phyloP scores from a whole-genome alignment of 495 filamentous ascomycete genomes.

The Umbilicaria muhlenbergii region DNA sequence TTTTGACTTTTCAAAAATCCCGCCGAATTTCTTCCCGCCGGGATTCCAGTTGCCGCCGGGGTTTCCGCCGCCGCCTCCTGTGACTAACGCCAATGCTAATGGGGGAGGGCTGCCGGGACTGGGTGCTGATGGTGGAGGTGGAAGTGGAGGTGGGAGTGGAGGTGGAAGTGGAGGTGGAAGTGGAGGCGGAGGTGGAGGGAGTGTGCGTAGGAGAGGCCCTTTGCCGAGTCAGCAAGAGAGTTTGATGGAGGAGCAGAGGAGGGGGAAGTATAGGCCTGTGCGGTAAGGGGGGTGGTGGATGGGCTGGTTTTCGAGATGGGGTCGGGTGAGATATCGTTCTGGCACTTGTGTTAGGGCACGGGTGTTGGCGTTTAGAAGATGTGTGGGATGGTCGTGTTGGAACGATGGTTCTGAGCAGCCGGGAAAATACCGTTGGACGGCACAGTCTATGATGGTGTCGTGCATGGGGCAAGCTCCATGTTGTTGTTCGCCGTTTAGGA shows the following conservation, averaged over 20 bases:
- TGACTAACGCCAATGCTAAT: constrained; percentile 5
- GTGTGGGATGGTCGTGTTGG: no score
- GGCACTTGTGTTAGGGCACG: no score
- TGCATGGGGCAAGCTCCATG: no score
- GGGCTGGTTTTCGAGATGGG: no score
- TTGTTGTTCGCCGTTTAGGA: no score
- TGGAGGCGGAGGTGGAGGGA: constrained; percentile 19
- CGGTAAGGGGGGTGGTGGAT: constrained; percentile 19
- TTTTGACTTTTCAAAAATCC: constrained; percentile 55
- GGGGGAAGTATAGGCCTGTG: constrained; percentile 42
- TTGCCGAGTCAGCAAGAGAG: constrained; percentile 75
- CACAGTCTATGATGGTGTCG: no score
- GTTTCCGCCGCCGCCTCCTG: constrained; percentile 10
- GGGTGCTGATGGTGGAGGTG: constrained; percentile 20
- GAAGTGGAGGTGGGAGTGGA: constrained; percentile 21
- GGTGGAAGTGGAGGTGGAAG: constrained; percentile 18
- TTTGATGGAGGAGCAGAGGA: constrained; percentile 55
- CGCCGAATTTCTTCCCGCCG: constrained; percentile 24
- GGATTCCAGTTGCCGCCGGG: constrained; percentile 29
- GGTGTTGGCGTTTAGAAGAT: no score
- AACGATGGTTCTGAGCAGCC: no score
- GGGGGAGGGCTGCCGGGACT: constrained; percentile 31
- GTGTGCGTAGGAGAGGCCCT: constrained; percentile 40
- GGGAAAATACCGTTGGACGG: no score
- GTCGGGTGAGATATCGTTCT: background rate